A percentile compares a stretch with the other conserved stretches of the same genome.
Conservation (phyloP, 345 rosid genomes). For the Litchi chinensis region DNA sequence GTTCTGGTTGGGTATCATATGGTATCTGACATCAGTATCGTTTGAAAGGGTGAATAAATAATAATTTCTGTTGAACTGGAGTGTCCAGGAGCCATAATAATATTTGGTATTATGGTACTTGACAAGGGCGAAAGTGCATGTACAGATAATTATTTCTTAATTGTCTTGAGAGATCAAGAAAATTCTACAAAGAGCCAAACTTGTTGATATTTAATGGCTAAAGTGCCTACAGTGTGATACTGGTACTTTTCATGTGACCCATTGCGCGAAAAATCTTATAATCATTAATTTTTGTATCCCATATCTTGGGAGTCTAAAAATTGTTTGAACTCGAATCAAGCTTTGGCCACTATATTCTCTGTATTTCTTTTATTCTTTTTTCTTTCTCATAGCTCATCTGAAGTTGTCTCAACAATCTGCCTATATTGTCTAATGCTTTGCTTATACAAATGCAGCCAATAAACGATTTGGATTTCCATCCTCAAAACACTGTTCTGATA, state of each 20-base stretch:
- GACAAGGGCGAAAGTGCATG: neutral
- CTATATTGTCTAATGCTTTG: constrained; percentile 24
- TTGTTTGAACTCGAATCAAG: constrained; percentile 1
- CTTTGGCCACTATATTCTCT: neutral
- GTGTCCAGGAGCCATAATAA: neutral
- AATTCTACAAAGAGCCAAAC: neutral
- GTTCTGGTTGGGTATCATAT: no score
- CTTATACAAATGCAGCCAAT: constrained; percentile 54
- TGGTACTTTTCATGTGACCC: neutral
- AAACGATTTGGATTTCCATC: constrained; percentile 88
- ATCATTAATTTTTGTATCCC: neutral
- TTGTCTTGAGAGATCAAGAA: neutral
- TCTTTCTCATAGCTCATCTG: constrained; percentile 2
- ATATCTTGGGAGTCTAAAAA: constrained; percentile 11
- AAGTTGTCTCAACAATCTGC: constrained; percentile 5
- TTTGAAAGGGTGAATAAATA: neutral
- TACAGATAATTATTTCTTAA: neutral
- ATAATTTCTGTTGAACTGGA: neutral
- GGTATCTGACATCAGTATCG: neutral
- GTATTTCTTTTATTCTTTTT: neutral
- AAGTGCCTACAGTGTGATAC: neutral
- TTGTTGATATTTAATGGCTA: neutral
- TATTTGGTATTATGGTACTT: neutral
- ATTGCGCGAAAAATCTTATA: neutral
- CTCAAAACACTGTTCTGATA: constrained; percentile 67